Percentiles rank a stretch among this genome's conserved stretches.
Conservation (phyloP, 176 grass and related monocot species). For the Oropetium thomaeum region DNA sequence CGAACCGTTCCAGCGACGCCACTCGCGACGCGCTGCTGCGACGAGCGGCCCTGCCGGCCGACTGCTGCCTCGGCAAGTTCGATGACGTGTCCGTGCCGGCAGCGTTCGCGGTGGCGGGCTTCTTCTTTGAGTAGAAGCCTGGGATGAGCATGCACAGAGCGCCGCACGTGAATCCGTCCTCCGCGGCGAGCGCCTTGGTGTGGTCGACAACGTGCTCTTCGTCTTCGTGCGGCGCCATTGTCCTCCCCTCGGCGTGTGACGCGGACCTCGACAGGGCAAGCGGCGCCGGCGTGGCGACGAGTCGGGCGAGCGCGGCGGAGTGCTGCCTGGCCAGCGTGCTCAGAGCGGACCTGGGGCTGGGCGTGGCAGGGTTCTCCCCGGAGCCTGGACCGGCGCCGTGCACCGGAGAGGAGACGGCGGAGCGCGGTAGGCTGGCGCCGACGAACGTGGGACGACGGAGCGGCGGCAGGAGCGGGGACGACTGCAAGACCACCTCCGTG, state of each 20-base stretch:
- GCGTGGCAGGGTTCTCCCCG: neutral
- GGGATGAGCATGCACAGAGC: conserved; percentile 58
- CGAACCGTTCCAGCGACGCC: conserved; percentile 57
- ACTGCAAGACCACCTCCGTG: conserved; percentile 55
- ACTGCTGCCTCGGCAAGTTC: conserved; percentile 34
- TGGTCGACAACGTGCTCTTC: conserved; percentile 31
- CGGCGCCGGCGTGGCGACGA: conserved; percentile 15
- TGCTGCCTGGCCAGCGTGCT: conserved; percentile 53
- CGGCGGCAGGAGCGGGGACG: conserved; percentile 43
- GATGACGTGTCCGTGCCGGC: neutral
- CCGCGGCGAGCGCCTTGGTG: neutral
- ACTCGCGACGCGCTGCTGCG: conserved; percentile 42
- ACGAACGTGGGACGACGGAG: conserved; percentile 59
- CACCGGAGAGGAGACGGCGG: conserved; percentile 47
- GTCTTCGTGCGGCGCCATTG: conserved; percentile 42
- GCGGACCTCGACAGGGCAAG: conserved; percentile 39
- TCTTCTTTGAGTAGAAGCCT: conserved; percentile 49
- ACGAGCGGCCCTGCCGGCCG: neutral
- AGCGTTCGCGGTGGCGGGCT: neutral
- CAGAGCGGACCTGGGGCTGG: conserved; percentile 13
- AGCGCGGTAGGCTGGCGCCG: conserved; percentile 63
- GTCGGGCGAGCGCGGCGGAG: conserved; percentile 46
- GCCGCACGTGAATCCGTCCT: conserved; percentile 50
- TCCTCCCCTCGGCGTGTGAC: conserved; percentile 63
- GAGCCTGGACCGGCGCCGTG: conserved; percentile 4